phyloP scores from a whole-genome alignment of 306 rosid species.

The Clitoria ternatea region DNA sequence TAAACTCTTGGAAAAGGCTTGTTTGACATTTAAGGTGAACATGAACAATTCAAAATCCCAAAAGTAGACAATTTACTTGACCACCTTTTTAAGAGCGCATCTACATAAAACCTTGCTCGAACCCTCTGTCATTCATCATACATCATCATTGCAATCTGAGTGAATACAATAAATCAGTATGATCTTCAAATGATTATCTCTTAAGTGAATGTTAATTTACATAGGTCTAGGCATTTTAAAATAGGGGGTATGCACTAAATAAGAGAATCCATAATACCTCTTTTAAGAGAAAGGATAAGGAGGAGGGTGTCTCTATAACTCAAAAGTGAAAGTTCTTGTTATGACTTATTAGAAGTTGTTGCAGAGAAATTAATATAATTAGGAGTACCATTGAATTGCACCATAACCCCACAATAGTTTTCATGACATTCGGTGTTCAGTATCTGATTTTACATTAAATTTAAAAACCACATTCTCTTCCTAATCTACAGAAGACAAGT shows the following conservation, averaged over 20 bases:
- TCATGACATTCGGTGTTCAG: not conserved
- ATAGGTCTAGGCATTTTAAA: conserved; percentile 25
- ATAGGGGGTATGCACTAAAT: conserved; percentile 6
- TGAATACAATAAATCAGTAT: conserved; percentile 73
- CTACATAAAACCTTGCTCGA: conserved; percentile 60
- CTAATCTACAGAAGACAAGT: conserved; percentile 40
- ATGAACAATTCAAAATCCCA: conserved; percentile 34
- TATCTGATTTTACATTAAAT: conserved; percentile 21
- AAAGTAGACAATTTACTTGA: conserved; percentile 33
- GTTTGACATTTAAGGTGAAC: conserved; percentile 20
- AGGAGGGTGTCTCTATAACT: not conserved
- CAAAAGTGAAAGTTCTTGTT: conserved; percentile 5
- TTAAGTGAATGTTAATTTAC: conserved; percentile 29
- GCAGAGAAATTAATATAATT: conserved; percentile 2
- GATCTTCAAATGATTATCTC: conserved; percentile 38
- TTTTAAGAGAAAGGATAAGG: not conserved
- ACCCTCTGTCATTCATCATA: conserved; percentile 83
- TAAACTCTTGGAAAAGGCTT: conserved; percentile 14
- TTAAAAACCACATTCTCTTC: conserved; percentile 27
- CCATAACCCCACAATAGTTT: conserved; percentile 1
- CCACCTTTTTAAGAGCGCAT: conserved; percentile 67
- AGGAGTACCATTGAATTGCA: conserved; percentile 17
- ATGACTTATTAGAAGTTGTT: conserved; percentile 3
- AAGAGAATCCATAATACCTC: conserved; percentile 6
- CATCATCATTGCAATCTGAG: conserved; percentile 97